phyloP scores from a whole-genome alignment of 208 protist genomes.

The Trypanosoma boissoni region DNA sequence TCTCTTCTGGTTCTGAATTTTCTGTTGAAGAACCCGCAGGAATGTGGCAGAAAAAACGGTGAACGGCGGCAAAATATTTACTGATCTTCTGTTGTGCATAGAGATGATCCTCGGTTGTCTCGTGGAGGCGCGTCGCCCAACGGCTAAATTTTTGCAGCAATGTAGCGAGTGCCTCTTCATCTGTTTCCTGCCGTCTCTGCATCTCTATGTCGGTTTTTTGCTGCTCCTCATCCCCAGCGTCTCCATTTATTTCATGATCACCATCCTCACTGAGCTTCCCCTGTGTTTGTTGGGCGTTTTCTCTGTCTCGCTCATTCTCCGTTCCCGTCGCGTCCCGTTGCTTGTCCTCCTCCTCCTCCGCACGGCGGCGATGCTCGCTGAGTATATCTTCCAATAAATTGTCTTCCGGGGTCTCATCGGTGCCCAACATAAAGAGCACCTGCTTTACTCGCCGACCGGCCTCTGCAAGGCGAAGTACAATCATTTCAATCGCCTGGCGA shows the following conservation, averaged over 20 bases:
- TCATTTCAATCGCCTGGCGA: conserved; percentile 51
- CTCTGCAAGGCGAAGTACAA: conserved; percentile 54
- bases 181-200: conserved; percentile 27
- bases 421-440: conserved; percentile 69
- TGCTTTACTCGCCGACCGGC: conserved; percentile 58
- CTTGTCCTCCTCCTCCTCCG: not conserved
- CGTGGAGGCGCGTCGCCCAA: conserved; percentile 67
- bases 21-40: not conserved
- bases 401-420: conserved; percentile 66
- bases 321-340: conserved; percentile 1
- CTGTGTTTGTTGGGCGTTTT: no score
- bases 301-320: no score
- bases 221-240: conserved; percentile 1
- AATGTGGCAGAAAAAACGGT: conserved; percentile 49
- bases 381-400: conserved; percentile 69
- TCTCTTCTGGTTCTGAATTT: conserved; percentile 32
- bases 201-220: not conserved
- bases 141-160: conserved; percentile 82
- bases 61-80: conserved; percentile 80
- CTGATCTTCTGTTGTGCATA: conserved; percentile 74
- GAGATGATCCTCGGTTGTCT: conserved; percentile 81
- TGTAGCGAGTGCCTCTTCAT: conserved; percentile 65
- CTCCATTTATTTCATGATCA: not conserved
- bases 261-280: no score
- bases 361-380: not conserved